Evolutionary conservation across 306 rosid genomes (phyloP), one percentile per base, ranked within the genome.

Genomic region (Lathyrus sativus): DNA sequence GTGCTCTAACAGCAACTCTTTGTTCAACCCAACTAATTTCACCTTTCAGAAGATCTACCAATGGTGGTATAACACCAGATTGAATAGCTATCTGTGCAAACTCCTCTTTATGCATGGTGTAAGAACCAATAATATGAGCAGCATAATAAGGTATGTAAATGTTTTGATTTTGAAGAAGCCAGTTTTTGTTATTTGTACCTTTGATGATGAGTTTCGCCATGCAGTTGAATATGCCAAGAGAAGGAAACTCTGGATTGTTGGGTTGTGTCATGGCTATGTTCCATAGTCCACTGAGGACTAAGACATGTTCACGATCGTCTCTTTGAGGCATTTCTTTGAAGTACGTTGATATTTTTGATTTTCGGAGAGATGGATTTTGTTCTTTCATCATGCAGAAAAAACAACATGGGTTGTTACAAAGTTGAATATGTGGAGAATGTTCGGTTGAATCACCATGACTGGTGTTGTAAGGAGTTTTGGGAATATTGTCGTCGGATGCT

Each of bases 121-220:
- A 88, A 38, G 97, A 91, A 13, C 97, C 97, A 60, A 91, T 91
- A 7, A 88, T 80, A 45, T 91, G 97, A 35, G 93, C 93, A 11
- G 97, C 93, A 37, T 91, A 91, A 31, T 91, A 91, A 35, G 97
- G 97, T 37, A 87, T 77, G 56, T 87, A 91, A 4, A 87, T 85
- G 72, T 91, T 91, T 72, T 91, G 93, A 50, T 77, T 68, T 28
- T 68, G 72, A 1, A 42, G 78, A 61, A 88, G 91, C 97, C 97
- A 88, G 22, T 28, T 38, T 3, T 11, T 69, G 67, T 85, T 71
- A 3, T 71, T 71, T 35, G 79, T 41, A 26, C 78, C 89, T 74
- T 72, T 85, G 51, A 46, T n/a, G 75, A 91, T 86, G 14, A 91
- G 79, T 6, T 72, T 80, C 1, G 83, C 88, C 97, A 91, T 87